Evolutionary conservation across 805 yeast species (phyloP), one percentile per base, ranked within the genome.

Genomic region (Maudiozyma serrabonitensis): DNA sequence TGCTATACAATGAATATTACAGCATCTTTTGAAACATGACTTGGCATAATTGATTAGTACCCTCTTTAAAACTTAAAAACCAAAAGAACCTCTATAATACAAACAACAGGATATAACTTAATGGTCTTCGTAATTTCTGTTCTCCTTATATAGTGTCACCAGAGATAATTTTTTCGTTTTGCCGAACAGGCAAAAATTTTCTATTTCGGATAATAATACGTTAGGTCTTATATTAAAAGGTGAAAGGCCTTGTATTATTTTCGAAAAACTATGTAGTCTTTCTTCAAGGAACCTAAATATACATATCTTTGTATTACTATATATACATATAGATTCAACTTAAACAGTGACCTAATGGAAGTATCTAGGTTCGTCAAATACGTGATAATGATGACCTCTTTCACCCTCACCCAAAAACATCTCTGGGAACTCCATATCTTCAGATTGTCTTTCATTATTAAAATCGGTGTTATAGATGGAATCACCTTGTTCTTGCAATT

Each of bases 371-470:
- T 85, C 93, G 56, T 88, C 93, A 67, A 93, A 89, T 0, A 93
- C 99, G 66, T 93, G 98, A 73, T 84, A 93, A 55, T 80, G 74
- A 66, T 93, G 99, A 1, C 91, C 98, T 55, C 96, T 79, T 23
- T 89, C 90, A 44, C 99, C 99, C 31, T 86, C 90, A 11, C 95
- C 97, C 54, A 79, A 74, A 67, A 91, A 89, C 58, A 78, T 69
- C 7, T 69, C 67, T 1, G 98, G 98, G 79, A 89, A 88, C 57
- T 86, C 74, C 59, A 81, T 72, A 47, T 76, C 81, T 50, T 74
- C 76, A 19, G 79, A 77, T 4, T 62, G 59, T 63, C 84, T 89
- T 13, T 69, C 71, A 35, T 56, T 56, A 19, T 86, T 64, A 54
- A 78, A 77, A 46, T 74, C 69, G 59, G 82, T 78, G 5, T 80